Conservation (phyloP, 2,329 filamentous ascomycete species). For the Curvularia spicifera region DNA sequence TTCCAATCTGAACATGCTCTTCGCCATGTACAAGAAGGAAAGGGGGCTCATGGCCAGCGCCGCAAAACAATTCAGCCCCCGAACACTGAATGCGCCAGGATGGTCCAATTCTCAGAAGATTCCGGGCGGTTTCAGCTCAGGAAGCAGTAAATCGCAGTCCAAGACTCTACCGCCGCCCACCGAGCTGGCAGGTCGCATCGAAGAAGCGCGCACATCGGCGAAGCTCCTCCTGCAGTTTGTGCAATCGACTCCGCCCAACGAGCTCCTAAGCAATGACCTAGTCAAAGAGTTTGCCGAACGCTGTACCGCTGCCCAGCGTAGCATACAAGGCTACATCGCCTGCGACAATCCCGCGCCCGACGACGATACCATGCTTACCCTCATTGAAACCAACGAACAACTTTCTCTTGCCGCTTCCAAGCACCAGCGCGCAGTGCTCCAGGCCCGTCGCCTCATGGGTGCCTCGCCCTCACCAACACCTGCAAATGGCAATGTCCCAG, state of each 20-base stretch:
- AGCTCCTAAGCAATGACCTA: conserved; percentile 83
- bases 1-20: conserved; percentile 71
- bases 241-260: conserved; percentile 78
- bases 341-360: conserved; percentile 81
- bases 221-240: conserved; percentile 92
- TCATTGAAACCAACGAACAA: conserved; percentile 95
- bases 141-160: conserved; percentile 25
- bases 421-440: conserved; percentile 78
- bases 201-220: conserved; percentile 89
- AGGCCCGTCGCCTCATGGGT: conserved; percentile 58
- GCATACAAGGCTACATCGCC: conserved; percentile 85
- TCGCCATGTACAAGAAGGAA: conserved; percentile 89
- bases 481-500: conserved; percentile 16
- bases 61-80: conserved; percentile 46
- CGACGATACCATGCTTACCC: conserved; percentile 88
- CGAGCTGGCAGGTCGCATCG: conserved; percentile 81
- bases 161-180: conserved; percentile 66
- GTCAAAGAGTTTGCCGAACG: conserved; percentile 90
- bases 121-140: conserved; percentile 30
- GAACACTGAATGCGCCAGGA: conserved; percentile 54
- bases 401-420: conserved; percentile 81
- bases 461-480: conserved; percentile 32
- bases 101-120: conserved; percentile 40
- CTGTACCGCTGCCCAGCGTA: conserved; percentile 79
- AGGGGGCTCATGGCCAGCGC: conserved; percentile 60